phyloP scores from a whole-genome alignment of 257 asterid species.

The Coffea canephora region DNA sequence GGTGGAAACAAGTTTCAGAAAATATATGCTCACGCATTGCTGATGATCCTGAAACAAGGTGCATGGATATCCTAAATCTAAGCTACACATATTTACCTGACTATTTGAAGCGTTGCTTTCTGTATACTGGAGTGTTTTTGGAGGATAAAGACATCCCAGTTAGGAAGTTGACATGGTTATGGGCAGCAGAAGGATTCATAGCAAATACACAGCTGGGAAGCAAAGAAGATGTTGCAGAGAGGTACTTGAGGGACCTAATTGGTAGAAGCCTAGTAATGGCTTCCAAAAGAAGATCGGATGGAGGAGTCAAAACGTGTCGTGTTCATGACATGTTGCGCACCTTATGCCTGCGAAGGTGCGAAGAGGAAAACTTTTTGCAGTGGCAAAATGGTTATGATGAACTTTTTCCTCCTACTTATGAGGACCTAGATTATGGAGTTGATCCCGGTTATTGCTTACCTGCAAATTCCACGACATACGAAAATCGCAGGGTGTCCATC shows the following conservation, averaged over 20 bases:
- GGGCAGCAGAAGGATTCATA: conserved; percentile 24
- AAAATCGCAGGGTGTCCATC: too few relatives aligned
- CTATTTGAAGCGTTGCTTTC: neutral
- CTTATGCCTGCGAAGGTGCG: conserved; percentile 7
- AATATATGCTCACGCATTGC: conserved; percentile 18
- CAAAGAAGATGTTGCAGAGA: conserved; percentile 6
- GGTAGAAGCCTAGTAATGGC: conserved; percentile 15
- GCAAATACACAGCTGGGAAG: neutral
- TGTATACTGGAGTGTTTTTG: too few relatives aligned
- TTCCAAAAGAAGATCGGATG: conserved; percentile 5
- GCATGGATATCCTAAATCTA: conserved; percentile 23
- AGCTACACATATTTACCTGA: conserved; percentile 29
- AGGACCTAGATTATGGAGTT: neutral
- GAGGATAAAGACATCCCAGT: conserved; percentile 2
- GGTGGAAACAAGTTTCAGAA: conserved; percentile 8
- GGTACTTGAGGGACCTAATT: conserved; percentile 16
- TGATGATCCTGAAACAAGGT: neutral
- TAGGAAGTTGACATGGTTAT: conserved; percentile 10
- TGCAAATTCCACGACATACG: too few relatives aligned
- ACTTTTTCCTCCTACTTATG: neutral
- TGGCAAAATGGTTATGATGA: neutral
- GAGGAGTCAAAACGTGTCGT: conserved; percentile 17
- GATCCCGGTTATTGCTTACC: neutral
- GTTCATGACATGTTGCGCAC: conserved; percentile 15
- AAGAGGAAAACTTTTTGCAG: neutral